Conservation (phyloP, 768 basidiomycete species). For the Leccinellum rugosiceps region DNA sequence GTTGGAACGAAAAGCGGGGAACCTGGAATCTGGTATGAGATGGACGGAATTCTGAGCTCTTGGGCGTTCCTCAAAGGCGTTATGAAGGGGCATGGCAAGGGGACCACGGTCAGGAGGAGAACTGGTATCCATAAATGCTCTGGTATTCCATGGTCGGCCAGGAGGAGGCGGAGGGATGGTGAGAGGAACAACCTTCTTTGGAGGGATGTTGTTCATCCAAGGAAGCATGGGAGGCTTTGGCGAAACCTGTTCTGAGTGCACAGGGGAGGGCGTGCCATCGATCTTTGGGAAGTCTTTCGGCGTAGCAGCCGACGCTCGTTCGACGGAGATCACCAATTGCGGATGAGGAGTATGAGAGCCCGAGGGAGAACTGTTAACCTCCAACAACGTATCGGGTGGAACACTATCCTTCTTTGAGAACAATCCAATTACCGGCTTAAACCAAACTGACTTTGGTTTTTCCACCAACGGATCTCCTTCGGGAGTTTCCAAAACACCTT, state of each 20-base stretch:
- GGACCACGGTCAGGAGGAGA: slow-evolving; percentile 22
- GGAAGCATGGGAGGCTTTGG: slow-evolving; percentile 27
- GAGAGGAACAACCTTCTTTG: slow-evolving; percentile 34
- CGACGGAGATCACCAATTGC: slow-evolving; percentile 43
- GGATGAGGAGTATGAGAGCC: slow-evolving; percentile 25
- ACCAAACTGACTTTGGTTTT: slow-evolving; percentile 32
- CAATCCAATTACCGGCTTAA: slow-evolving; percentile 33
- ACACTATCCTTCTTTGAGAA: slow-evolving; percentile 25
- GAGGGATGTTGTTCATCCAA: slow-evolving; percentile 23
- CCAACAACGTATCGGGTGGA: slow-evolving; percentile 15
- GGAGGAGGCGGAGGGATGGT: slow-evolving; percentile 32
- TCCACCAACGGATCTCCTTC: slow-evolving; percentile 24
- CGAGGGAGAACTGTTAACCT: slow-evolving; percentile 16
- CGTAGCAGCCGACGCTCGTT: slow-evolving; percentile 33
- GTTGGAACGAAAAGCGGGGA: slow-evolving; percentile 5
- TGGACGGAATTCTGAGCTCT: slow-evolving; percentile 15
- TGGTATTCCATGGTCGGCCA: slow-evolving; percentile 29
- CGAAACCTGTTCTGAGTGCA: slow-evolving; percentile 29
- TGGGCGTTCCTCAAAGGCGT: slow-evolving; percentile 33
- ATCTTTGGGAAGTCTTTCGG: slow-evolving; percentile 27
- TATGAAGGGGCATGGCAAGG: slow-evolving; percentile 41
- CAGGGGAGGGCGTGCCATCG: slow-evolving; percentile 27
- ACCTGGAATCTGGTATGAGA: slow-evolving; percentile 17
- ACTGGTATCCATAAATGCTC: slow-evolving; percentile 37
- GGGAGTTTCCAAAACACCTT: slow-evolving; percentile 23